Conservation (phyloP, 441 rosid species). For the Pelargonium fulgidum region DNA sequence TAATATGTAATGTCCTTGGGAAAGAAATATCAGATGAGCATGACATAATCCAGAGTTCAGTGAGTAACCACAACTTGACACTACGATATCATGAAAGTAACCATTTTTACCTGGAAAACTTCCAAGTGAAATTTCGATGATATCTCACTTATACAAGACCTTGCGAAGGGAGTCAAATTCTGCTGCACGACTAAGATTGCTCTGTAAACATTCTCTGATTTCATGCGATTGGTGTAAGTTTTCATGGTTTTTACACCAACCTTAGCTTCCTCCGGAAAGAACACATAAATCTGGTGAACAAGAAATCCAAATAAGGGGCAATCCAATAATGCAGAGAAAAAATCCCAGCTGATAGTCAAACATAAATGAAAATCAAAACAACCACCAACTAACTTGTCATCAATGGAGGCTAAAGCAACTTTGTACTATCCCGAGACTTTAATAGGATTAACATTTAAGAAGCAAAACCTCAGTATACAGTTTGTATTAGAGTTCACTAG, state of each 20-base stretch:
- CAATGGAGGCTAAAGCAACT: no score
- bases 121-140: conserved; percentile 74
- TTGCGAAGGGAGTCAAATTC: conserved; percentile 88
- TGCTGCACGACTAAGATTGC: conserved; percentile 80
- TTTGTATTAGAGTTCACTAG: neutral
- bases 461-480: neutral
- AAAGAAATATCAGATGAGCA: no score
- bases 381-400: no score
- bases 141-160: conserved; percentile 65
- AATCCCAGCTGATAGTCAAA: neutral
- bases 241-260: conserved; percentile 98
- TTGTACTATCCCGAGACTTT: neutral
- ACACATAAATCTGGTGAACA: conserved; percentile 59
- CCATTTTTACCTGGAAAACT: conserved; percentile 66
- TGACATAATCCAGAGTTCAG: neutral
- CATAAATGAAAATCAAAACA: neutral
- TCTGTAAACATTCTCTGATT: conserved; percentile 66
- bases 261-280: conserved; percentile 83
- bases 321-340: no score
- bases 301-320: neutral
- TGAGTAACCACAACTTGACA: neutral
- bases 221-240: conserved; percentile 80
- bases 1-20: no score
- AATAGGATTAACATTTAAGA: neutral
- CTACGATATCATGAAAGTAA: neutral